Percentiles rank a stretch among this genome's conserved stretches.
Conservation (phyloP, 2,329 filamentous ascomycete species). For the Aureobasidium lini region DNA sequence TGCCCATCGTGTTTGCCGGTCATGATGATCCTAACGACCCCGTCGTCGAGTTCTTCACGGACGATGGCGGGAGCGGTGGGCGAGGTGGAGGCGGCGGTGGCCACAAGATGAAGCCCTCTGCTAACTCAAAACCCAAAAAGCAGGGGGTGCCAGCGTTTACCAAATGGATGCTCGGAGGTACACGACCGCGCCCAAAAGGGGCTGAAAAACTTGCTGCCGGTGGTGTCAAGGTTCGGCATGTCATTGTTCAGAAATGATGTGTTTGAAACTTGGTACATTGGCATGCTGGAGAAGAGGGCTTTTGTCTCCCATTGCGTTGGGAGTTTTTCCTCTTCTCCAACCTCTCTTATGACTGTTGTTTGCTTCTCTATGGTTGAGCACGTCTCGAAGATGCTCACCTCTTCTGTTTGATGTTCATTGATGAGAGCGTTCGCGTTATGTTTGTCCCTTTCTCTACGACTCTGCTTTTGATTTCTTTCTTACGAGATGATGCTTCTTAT, state of each 20-base stretch:
- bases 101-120: neutral
- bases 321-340: slow-evolving; percentile 2
- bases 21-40: neutral
- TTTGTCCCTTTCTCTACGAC: neutral
- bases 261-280: neutral
- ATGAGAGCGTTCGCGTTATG: neutral
- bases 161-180: slow-evolving; percentile 6
- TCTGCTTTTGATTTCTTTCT: neutral
- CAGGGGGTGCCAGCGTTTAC: neutral
- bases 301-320: neutral
- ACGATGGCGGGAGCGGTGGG: neutral
- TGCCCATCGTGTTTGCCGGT: neutral
- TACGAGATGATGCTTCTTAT: slow-evolving; percentile 3
- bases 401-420: neutral
- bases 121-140: neutral
- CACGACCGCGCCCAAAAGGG: slow-evolving; percentile 8
- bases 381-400: neutral
- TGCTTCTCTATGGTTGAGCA: neutral
- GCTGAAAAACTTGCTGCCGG: slow-evolving; percentile 7
- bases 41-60: neutral
- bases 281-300: neutral
- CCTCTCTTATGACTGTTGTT: neutral
- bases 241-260: neutral
- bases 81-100: neutral
- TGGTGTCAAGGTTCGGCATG: neutral